Base-by-base conservation (phyloP, 345 rosid species). In the Eucalyptus polyanthemos region DNA sequence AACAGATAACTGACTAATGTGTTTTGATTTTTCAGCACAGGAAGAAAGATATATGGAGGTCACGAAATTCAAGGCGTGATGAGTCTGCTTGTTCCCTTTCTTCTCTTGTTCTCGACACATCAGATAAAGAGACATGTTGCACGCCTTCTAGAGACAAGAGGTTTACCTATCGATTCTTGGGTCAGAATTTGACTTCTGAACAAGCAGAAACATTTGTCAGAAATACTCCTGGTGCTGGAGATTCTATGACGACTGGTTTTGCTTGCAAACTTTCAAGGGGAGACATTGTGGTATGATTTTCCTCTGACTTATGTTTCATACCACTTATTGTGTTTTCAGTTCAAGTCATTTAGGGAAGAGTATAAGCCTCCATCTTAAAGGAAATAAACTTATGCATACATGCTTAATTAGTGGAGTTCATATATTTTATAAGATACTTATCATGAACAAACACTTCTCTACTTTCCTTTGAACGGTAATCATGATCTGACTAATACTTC, bases 21-120 rank as follows among this genome's bases (percentile, higher is more conserved):
- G 9, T 89, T 44, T 81, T 56, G 24, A 31, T 31, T 80, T 91
- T 94, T 92, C 96, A 98, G 99, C 94, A 93, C 88, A 92, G 89
- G 49, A 94, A 95, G 90, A 95, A 92, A 88, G 94, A 93, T 88
- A 90, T 94, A 88, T 95, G 95, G 94, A 92, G 86, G 81, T 94
- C 97, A 60, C 93, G 69, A 88, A 90, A 89, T 91, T 80, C 88
- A 87, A 95, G 90, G 93, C 88, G 91, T 87, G 92, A 92, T 87
- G 86, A 90, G 76, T 90, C 92, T 65, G 90, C 94, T 86, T 89
- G 91, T 91, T 92, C 91, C 93, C 95, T 97, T 92, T 90, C 97
- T 89, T 93, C 95, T 89, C 85, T 97, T 92, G 96, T 97, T 93
- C 99, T 98, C 86, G 97, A 98, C 92, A 86, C 95, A 86, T 92